Percentiles rank a stretch among this genome's conserved stretches.
These are phyloP conservation scores for Terfezia claveryi DNA, from an alignment of 495 filamentous ascomycete genomes.

Conservation along the genomic window DNA sequence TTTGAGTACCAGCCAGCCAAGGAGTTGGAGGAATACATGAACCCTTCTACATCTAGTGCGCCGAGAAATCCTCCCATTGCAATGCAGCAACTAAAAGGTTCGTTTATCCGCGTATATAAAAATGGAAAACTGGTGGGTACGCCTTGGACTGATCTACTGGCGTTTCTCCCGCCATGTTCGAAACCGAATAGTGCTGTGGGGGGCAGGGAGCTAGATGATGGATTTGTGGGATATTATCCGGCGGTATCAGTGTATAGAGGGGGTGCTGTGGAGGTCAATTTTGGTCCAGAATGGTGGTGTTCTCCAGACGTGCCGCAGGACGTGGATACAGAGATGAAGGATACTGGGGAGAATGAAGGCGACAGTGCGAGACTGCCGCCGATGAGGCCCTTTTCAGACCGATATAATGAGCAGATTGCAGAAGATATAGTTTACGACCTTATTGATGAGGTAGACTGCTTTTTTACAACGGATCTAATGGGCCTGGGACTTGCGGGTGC, in stretches of 20 bases:
- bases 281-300: conserved; percentile 75
- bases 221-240: conserved; percentile 84
- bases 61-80: conserved; percentile 23
- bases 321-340: conserved; percentile 24
- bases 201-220: conserved; percentile 75
- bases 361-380: neutral
- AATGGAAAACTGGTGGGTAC: conserved; percentile 75
- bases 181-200: conserved; percentile 50
- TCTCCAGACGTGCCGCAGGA: conserved; percentile 37
- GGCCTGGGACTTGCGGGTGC: conserved; percentile 3
- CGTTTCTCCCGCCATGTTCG: conserved; percentile 81
- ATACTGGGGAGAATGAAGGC: conserved; percentile 16
- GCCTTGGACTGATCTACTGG: conserved; percentile 67
- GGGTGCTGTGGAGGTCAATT: conserved; percentile 77
- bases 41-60: conserved; percentile 39
- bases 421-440: conserved; percentile 87
- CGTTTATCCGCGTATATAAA: conserved; percentile 70
- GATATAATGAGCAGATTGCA: conserved; percentile 83
- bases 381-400: conserved; percentile 43
- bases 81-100: conserved; percentile 60
- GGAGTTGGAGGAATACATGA: conserved; percentile 67
- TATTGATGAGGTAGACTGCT: conserved; percentile 73
- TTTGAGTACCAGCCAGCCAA: conserved; percentile 79
- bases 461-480: conserved; percentile 33
- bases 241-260: conserved; percentile 80